Conservation (phyloP, 371 early-diverging fungal species). For the Rozella allomycis region DNA sequence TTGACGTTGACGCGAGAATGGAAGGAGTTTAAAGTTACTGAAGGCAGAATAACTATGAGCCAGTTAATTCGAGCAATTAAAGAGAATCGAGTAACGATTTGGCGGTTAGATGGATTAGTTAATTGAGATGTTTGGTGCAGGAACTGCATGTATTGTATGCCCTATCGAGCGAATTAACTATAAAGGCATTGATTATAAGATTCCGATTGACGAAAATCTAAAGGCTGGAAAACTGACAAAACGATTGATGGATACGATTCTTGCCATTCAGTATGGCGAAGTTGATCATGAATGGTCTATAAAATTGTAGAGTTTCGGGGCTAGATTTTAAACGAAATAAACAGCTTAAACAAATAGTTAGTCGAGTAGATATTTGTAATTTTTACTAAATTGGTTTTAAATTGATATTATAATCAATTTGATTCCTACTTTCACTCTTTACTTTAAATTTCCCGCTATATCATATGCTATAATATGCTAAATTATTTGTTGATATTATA, state of each 20-base stretch:
- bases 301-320: no score
- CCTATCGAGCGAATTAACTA: slow-evolving; percentile 71
- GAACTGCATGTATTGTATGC: slow-evolving; percentile 85
- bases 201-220: slow-evolving; percentile 46
- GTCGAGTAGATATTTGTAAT: no score
- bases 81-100: slow-evolving; percentile 29
- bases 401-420: no score
- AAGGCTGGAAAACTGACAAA: slow-evolving; percentile 80
- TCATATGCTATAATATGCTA: no score
- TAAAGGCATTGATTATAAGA: slow-evolving; percentile 4
- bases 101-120: no score
- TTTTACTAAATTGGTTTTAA: no score
- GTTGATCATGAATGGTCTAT: slow-evolving; percentile 33
- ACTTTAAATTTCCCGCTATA: no score
- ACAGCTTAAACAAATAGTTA: no score
- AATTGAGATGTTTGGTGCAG: slow-evolving; percentile 74
- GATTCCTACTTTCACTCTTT: no score
- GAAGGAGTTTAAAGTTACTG: slow-evolving; percentile 75
- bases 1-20: slow-evolving; percentile 51
- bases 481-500: no score
- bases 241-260: slow-evolving; percentile 59
- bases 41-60: slow-evolving; percentile 62
- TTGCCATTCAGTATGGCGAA: slow-evolving; percentile 86
- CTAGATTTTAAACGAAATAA: no score
- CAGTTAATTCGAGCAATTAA: slow-evolving; percentile 47